Evolutionary conservation across 345 rosid species (phyloP).

Genomic region (Erucastrum elatum): DNA sequence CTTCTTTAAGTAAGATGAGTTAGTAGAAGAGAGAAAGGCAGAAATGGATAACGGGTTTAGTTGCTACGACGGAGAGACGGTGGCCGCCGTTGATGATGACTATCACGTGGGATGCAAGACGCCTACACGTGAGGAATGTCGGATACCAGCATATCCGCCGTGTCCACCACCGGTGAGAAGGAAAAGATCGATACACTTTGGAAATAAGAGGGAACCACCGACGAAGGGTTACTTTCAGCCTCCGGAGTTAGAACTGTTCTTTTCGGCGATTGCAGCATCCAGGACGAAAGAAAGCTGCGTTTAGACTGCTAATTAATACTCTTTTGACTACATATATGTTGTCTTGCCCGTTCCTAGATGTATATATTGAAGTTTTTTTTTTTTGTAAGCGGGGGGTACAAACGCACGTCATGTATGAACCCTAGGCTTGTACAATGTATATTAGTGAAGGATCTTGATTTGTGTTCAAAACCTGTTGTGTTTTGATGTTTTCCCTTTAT

Average conservation of each 20-base stretch:
- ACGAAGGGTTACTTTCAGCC: slow-evolving; percentile 64
- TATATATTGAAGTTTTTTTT: not conserved
- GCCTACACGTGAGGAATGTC: slow-evolving; percentile 49
- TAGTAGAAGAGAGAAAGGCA: not conserved
- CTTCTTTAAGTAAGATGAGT: not conserved
- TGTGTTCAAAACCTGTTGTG: not conserved
- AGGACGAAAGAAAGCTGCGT: slow-evolving; percentile 17
- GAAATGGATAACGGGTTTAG: slow-evolving; percentile 10
- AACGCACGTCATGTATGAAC: not conserved
- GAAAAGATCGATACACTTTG: slow-evolving; percentile 35
- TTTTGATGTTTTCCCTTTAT: not conserved
- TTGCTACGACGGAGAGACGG: not conserved
- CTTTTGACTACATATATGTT: slow-evolving; percentile 15
- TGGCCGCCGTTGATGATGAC: slow-evolving; percentile 14
- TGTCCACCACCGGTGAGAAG: slow-evolving; percentile 71
- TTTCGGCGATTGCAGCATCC: slow-evolving; percentile 35
- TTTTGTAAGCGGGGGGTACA: slow-evolving; percentile 1
- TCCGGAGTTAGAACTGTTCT: slow-evolving; percentile 67
- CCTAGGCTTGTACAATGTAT: not conserved
- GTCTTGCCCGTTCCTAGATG: not conserved
- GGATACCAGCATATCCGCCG: slow-evolving; percentile 39
- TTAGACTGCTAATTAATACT: slow-evolving; percentile 1
- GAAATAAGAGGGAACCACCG: slow-evolving; percentile 43
- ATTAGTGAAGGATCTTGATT: not conserved
- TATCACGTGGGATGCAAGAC: slow-evolving; percentile 51